Evolutionary conservation across 306 rosid species (phyloP).

Genomic region (Cucumis melo): DNA sequence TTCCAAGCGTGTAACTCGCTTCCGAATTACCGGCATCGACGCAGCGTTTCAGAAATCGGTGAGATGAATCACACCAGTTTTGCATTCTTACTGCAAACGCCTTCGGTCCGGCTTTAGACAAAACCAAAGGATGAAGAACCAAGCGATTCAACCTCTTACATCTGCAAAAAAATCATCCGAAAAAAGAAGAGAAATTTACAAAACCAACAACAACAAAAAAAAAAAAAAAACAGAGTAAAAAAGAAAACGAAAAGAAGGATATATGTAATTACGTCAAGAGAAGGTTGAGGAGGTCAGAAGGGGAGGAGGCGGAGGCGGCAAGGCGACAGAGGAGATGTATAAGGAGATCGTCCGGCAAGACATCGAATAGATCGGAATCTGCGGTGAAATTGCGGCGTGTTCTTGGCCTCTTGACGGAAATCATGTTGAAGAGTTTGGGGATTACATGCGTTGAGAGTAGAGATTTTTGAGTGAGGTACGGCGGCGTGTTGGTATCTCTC

Average conservation of each 20-base stretch:
- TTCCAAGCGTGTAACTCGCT: slow-evolving; percentile 73
- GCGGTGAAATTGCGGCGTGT: neutral
- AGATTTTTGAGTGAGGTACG: neutral
- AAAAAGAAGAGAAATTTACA: neutral
- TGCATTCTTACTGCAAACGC: slow-evolving; percentile 27
- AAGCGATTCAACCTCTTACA: slow-evolving; percentile 52
- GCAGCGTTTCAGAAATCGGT: slow-evolving; percentile 46
- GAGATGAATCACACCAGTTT: slow-evolving; percentile 55
- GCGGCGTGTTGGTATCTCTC: neutral
- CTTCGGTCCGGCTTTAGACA: slow-evolving; percentile 40
- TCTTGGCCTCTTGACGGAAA: neutral
- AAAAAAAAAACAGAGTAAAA: neutral
- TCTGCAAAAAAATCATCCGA: slow-evolving; percentile 14
- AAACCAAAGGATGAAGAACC: slow-evolving; percentile 40
- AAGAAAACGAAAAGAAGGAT: neutral
- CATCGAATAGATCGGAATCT: neutral
- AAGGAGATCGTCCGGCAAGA: slow-evolving; percentile 2
- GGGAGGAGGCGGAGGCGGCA: neutral
- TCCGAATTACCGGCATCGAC: slow-evolving; percentile 55
- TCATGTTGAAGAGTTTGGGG: neutral
- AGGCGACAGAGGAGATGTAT: neutral
- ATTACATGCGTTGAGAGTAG: neutral
- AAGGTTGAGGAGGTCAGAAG: neutral
- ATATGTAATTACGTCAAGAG: neutral
- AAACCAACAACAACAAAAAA: neutral